phyloP scores from a whole-genome alignment of 1,284 basidiomycete genomes.

The Marasmius sp. region DNA sequence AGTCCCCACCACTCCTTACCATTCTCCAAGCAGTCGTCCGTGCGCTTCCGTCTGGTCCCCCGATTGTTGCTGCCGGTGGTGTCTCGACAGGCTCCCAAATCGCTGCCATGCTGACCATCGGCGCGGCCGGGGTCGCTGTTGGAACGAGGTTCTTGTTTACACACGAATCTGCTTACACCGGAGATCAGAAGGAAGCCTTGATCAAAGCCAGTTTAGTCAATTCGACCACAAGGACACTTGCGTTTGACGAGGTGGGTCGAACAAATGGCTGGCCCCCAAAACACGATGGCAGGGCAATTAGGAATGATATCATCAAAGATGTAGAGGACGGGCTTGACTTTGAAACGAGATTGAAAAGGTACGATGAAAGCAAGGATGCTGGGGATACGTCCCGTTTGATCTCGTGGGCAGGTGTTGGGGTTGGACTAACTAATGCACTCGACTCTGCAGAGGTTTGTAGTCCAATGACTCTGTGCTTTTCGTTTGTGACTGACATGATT shows the following conservation, averaged over 20 bases:
- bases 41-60: slow-evolving; percentile 34
- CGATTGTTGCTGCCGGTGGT: slow-evolving; percentile 44
- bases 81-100: slow-evolving; percentile 45
- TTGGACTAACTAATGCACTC: slow-evolving; percentile 15
- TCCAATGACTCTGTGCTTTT: neutral
- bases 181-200: slow-evolving; percentile 37
- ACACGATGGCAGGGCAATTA: slow-evolving; percentile 40
- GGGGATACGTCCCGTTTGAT: slow-evolving; percentile 16
- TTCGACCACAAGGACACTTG: slow-evolving; percentile 43
- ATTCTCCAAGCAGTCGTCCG: slow-evolving; percentile 43
- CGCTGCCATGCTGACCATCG: slow-evolving; percentile 48
- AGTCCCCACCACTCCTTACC: slow-evolving; percentile 43
- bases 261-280: slow-evolving; percentile 49
- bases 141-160: slow-evolving; percentile 58
- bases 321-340: slow-evolving; percentile 4
- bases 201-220: slow-evolving; percentile 37
- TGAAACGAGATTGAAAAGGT: slow-evolving; percentile 7
- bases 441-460: slow-evolving; percentile 5
- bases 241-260: slow-evolving; percentile 45
- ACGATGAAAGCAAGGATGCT: slow-evolving; percentile 2
- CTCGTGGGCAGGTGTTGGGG: slow-evolving; percentile 20
- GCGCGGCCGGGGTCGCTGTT: slow-evolving; percentile 49
- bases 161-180: slow-evolving; percentile 43
- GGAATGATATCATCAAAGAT: slow-evolving; percentile 19
- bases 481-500: neutral